Base-by-base conservation (phyloP, 805 yeast species). In the Candida krabiensis region DNA sequence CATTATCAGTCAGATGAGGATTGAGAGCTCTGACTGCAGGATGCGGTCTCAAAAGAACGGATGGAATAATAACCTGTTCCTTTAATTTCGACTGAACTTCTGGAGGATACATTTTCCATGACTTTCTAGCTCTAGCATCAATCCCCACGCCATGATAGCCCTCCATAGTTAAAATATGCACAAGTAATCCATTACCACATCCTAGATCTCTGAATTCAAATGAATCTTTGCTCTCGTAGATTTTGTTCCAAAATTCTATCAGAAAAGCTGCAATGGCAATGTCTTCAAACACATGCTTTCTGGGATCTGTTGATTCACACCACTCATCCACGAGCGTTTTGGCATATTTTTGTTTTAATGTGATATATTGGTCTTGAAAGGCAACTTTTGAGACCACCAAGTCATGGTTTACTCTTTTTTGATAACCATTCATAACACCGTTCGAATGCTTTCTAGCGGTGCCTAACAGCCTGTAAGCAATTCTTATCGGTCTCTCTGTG, bases 261-360 rank as follows among this genome's bases (percentile, higher is more conserved):
- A 91, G 68, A 51, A 91, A 91, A 0, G 97, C 96, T 1, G 97
- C 97, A 50, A 91, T 90, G 3, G 96, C 95, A 37, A 91, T 76
- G 59, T 91, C 98, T 67, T 91, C 98, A 65, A 90, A 91, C 0
- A 91, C 97, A 64, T 91, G 98, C 59, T 91, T 91, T 50, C 83
- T 77, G 3, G 97, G 97, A 61, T 91, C 97, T 2, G 98, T 91
- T 21, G 83, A 80, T 62, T 91, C 98, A n/a, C 73, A 79, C 98
- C 98, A 91, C 47, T 73, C 75, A 28, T 81, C 86, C 9, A 89
- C 89, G 33, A 91, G 64, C 13, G 66, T 61, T 19, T 81, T 77
- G 0, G 96, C 87, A 58, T 90, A 85, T 60, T 82, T 85, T 59
- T 84, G 86, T 62, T 91, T 91, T 53, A 91, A 69, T 15, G 75